A percentile compares a stretch with the other conserved stretches of the same genome.
Evolutionary conservation across 2,329 filamentous ascomycete species (phyloP).

Genomic region (Aspergillus sp.): DNA sequence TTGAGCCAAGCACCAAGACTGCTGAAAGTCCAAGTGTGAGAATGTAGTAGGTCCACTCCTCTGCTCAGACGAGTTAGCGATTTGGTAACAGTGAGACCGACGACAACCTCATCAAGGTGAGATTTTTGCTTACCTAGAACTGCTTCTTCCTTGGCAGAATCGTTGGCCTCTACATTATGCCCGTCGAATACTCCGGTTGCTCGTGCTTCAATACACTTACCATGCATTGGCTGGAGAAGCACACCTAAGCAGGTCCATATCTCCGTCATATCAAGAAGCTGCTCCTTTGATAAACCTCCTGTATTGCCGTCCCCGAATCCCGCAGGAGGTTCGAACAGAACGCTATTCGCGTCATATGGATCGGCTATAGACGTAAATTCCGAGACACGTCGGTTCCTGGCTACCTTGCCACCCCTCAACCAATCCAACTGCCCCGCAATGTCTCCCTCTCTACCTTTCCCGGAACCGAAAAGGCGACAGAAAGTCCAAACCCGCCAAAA

Average conservation of each 20-base stretch:
- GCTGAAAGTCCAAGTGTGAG: conserved; percentile 60
- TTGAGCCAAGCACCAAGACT: conserved; percentile 54
- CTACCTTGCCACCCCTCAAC: conserved; percentile 59
- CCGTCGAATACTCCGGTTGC: conserved; percentile 59
- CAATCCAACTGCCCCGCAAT: conserved; percentile 63
- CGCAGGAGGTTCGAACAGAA: conserved; percentile 57
- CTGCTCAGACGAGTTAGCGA: conserved; percentile 35
- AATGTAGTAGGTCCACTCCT: conserved; percentile 64
- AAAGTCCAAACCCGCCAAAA: conserved; percentile 69
- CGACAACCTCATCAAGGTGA: not conserved
- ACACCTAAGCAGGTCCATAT: conserved; percentile 63
- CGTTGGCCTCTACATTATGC: conserved; percentile 50
- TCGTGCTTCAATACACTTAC: conserved; percentile 56
- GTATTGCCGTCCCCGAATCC: conserved; percentile 61
- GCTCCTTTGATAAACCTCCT: conserved; percentile 54
- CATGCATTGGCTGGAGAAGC: conserved; percentile 58
- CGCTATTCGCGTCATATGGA: conserved; percentile 53
- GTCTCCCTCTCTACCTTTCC: conserved; percentile 60
- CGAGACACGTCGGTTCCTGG: conserved; percentile 46
- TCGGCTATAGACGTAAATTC: conserved; percentile 50
- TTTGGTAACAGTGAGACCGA: not conserved
- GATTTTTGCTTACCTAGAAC: conserved; percentile 50
- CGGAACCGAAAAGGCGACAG: conserved; percentile 63
- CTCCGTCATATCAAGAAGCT: conserved; percentile 66
- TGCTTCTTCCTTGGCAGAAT: conserved; percentile 48